A percentile compares a stretch with the other conserved stretches of the same genome.
Conservation (phyloP, 2,329 filamentous ascomycete genomes). For the Stachybotrys chlorohalonatus region DNA sequence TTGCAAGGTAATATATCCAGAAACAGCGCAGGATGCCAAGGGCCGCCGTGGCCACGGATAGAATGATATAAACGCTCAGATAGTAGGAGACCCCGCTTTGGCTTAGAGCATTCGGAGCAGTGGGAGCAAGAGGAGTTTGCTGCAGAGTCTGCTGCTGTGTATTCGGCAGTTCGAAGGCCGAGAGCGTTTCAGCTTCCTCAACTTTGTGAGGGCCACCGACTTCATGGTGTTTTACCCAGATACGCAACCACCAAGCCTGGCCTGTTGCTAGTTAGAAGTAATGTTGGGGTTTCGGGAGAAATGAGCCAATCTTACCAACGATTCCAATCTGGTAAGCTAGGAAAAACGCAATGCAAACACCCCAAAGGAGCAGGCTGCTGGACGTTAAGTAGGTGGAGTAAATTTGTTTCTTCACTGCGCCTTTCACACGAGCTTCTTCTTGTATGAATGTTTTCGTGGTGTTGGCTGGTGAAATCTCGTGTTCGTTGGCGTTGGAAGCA, state of each 20-base stretch:
- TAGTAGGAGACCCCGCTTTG: conserved; percentile 30
- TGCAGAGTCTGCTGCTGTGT: not conserved
- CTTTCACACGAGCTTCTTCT: conserved; percentile 62
- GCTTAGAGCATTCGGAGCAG: not conserved
- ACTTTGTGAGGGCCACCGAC: not conserved
- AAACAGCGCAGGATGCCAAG: conserved; percentile 55
- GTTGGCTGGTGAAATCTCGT: conserved; percentile 8
- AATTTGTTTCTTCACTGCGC: conserved; percentile 57
- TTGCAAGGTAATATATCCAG: conserved; percentile 54
- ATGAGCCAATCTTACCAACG: conserved; percentile 32
- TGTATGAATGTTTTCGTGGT: conserved; percentile 50
- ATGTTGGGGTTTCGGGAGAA: not conserved
- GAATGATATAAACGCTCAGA: conserved; percentile 31
- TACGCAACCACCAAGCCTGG: conserved; percentile 54
- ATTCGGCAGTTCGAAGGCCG: not conserved
- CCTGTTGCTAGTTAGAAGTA: conserved; percentile 17
- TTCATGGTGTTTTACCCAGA: conserved; percentile 40
- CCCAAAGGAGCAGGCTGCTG: conserved; percentile 55
- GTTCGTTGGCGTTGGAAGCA: not conserved
- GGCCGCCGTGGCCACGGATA: conserved; percentile 54
- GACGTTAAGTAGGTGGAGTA: conserved; percentile 59
- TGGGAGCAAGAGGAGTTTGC: not conserved
- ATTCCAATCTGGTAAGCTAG: conserved; percentile 42
- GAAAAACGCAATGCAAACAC: conserved; percentile 42
- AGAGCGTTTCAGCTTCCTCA: not conserved